phyloP scores from a whole-genome alignment of 106 monocot species.

The Acorus calamus region DNA sequence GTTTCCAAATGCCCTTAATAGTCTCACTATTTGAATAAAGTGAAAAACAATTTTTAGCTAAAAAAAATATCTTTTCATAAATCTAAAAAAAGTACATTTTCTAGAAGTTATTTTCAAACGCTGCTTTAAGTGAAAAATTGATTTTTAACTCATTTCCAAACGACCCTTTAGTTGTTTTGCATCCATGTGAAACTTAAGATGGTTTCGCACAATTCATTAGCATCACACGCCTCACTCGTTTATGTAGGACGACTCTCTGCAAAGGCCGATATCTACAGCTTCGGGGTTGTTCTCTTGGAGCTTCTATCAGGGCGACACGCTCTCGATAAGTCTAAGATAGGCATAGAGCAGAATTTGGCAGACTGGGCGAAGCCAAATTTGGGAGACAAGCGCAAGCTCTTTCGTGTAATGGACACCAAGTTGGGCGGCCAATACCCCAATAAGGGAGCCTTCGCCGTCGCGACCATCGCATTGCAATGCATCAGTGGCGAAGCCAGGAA shows the following conservation, averaged over 20 bases:
- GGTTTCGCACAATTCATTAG: background rate
- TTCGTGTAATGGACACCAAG: slow-evolving; percentile 65
- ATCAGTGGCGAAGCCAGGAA: slow-evolving; percentile 42
- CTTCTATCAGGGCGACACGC: slow-evolving; percentile 68
- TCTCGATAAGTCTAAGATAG: slow-evolving; percentile 40
- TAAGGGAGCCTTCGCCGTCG: slow-evolving; percentile 49
- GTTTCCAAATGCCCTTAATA: no score
- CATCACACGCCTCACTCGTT: background rate
- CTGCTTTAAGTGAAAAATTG: no score
- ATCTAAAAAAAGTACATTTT: no score
- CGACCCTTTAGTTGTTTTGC: background rate
- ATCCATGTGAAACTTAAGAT: background rate
- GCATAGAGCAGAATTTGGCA: slow-evolving; percentile 62
- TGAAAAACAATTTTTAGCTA: no score
- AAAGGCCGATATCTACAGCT: slow-evolving; percentile 96
- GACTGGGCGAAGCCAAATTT: slow-evolving; percentile 64
- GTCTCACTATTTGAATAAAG: no score
- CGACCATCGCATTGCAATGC: slow-evolving; percentile 54
- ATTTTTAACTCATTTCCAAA: no score
- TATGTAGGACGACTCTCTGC: slow-evolving; percentile 51
- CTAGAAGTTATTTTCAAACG: no score
- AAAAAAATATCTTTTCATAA: no score
- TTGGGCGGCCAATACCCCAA: slow-evolving; percentile 72
- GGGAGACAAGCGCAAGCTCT: slow-evolving; percentile 52
- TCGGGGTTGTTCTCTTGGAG: slow-evolving; percentile 76